Conservation (phyloP, 108 stramenopile species). For the Bacterosira constricta region DNA sequence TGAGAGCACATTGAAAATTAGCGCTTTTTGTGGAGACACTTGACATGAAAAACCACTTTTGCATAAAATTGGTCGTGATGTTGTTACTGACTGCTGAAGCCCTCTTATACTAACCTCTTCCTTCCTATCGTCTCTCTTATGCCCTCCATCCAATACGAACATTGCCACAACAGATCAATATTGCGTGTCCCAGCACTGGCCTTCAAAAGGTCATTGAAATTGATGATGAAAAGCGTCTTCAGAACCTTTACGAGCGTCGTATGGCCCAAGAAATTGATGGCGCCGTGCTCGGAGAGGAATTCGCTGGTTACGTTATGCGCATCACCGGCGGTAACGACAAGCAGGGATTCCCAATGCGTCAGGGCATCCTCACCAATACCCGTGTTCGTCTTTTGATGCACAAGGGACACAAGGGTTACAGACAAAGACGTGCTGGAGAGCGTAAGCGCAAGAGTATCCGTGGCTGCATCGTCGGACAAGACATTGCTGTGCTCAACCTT, state of each 20-base stretch:
- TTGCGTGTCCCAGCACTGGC: conserved; percentile 96
- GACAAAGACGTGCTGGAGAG: conserved; percentile 96
- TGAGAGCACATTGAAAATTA: too few species aligned
- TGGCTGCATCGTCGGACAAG: conserved; percentile 98
- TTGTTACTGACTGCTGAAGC: too few species aligned
- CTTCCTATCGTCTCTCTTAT: neutral
- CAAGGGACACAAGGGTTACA: conserved; percentile 93
- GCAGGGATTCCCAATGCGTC: conserved; percentile 99
- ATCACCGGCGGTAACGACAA: conserved; percentile 99
- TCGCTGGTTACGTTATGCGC: conserved; percentile 97
- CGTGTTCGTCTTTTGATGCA: conserved; percentile 96
- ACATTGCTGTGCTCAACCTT: conserved; percentile 98
- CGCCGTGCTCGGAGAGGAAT: conserved; percentile 96
- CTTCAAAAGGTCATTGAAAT: conserved; percentile 98
- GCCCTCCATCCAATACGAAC: too few species aligned
- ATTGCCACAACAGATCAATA: conserved; percentile 88
- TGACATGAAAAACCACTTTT: too few species aligned
- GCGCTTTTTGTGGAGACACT: too few species aligned
- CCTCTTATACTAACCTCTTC: neutral
- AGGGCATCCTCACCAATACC: conserved; percentile 97
- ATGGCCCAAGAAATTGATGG: conserved; percentile 99
- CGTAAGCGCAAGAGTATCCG: conserved; percentile 99
- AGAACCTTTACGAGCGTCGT: conserved; percentile 97
- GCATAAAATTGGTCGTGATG: too few species aligned
- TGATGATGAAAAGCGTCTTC: conserved; percentile 99